Evolutionary conservation across 345 rosid genomes (phyloP).

Genomic region (Eucalyptus pauciflora): DNA sequence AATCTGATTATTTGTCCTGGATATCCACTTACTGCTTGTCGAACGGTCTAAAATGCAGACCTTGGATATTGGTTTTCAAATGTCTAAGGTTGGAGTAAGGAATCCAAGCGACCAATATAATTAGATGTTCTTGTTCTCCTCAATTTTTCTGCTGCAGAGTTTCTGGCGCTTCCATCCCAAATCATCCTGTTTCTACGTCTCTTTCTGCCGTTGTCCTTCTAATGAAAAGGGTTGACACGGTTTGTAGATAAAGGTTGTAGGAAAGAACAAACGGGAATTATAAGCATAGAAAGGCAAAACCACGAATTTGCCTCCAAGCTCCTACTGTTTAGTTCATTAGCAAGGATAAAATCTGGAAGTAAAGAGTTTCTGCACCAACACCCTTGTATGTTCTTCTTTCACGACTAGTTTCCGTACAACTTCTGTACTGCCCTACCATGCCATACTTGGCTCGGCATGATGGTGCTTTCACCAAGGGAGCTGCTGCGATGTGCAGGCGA

Average conservation of each 20-base stretch:
- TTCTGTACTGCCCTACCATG: neutral
- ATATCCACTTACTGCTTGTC: neutral
- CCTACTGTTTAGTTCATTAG: neutral
- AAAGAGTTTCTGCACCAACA: neutral
- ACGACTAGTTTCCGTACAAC: neutral
- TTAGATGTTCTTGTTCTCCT: neutral
- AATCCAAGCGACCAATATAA: neutral
- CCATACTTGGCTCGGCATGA: neutral
- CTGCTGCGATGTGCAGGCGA: accelerated
- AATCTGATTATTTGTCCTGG: neutral
- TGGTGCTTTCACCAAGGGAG: neutral
- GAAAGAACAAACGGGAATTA: neutral
- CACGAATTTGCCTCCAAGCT: neutral
- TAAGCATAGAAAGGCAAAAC: neutral
- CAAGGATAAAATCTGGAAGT: neutral
- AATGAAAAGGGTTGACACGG: neutral
- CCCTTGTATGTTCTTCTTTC: neutral
- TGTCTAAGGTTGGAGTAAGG: neutral
- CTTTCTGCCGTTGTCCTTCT: neutral
- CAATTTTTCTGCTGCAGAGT: neutral
- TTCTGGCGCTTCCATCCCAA: neutral
- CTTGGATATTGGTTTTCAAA: neutral
- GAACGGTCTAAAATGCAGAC: neutral
- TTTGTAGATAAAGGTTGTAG: neutral
- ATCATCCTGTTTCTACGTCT: neutral